Evolutionary conservation across 1,284 basidiomycete genomes (phyloP).

Genomic region (Apiotrichum mycotoxinovorans): DNA sequence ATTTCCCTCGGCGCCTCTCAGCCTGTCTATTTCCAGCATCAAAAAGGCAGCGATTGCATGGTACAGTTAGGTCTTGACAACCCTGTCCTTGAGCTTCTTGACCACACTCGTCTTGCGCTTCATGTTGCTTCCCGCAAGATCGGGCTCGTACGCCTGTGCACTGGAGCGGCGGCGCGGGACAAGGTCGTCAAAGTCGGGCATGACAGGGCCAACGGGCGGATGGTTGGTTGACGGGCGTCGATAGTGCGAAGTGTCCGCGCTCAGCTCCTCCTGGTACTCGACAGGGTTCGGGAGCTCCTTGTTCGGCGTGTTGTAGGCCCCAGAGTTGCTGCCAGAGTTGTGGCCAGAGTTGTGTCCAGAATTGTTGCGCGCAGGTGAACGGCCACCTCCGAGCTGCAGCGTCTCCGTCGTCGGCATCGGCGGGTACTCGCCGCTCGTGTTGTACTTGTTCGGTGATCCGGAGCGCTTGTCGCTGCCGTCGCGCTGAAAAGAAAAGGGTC

Average conservation of each 20-base stretch:
- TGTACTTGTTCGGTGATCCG: slow-evolving; percentile 14
- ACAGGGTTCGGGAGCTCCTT: neutral
- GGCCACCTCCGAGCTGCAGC: neutral
- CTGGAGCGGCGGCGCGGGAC: slow-evolving; percentile 7
- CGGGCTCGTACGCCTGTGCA: neutral
- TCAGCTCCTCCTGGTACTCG: slow-evolving; percentile 2
- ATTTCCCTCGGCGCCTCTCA: no score
- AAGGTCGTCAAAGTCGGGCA: slow-evolving; percentile 48
- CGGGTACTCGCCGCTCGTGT: slow-evolving; percentile 9
- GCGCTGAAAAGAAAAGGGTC: slow-evolving; percentile 6
- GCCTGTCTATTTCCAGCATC: no score
- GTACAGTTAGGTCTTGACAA: slow-evolving; percentile 17
- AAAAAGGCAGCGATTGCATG: no score
- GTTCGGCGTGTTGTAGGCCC: neutral
- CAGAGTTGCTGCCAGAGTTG: neutral
- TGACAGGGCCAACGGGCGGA: slow-evolving; percentile 46
- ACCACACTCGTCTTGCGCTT: slow-evolving; percentile 47
- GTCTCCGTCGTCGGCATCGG: slow-evolving; percentile 9
- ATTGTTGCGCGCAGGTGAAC: neutral
- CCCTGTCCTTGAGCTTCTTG: slow-evolving; percentile 46
- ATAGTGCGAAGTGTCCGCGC: neutral
- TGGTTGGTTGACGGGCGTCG: slow-evolving; percentile 24
- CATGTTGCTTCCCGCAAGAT: slow-evolving; percentile 10
- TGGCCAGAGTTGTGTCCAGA: neutral
- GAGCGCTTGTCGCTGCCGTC: slow-evolving; percentile 10